Evolutionary conservation across 768 basidiomycete genomes (phyloP).

Genomic region (Paxillus rubicundulus): DNA sequence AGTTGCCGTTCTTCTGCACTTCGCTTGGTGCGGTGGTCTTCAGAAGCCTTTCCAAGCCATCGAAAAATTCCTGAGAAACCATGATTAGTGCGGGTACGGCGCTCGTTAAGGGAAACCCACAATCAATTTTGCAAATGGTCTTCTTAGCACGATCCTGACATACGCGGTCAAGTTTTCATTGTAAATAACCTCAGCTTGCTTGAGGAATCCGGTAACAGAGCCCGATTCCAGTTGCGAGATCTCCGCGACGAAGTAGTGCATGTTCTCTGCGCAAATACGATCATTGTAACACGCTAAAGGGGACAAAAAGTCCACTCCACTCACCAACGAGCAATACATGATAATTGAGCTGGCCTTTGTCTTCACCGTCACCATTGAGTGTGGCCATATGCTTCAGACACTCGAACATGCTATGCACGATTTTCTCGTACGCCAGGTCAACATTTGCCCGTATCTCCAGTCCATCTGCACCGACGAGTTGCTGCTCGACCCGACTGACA

Average conservation of each 20-base stretch:
- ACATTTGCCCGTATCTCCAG: slow-evolving; percentile 77
- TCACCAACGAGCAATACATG: slow-evolving; percentile 92
- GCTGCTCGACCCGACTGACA: slow-evolving; percentile 77
- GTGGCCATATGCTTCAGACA: slow-evolving; percentile 95
- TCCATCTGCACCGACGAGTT: slow-evolving; percentile 72
- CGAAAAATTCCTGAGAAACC: slow-evolving; percentile 80
- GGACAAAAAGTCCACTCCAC: slow-evolving; percentile 22
- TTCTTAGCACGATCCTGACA: slow-evolving; percentile 79
- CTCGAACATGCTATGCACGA: slow-evolving; percentile 90
- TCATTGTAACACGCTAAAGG: slow-evolving; percentile 1
- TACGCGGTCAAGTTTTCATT: slow-evolving; percentile 88
- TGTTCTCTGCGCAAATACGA: slow-evolving; percentile 67
- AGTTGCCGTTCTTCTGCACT: slow-evolving; percentile 69
- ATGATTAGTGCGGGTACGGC: slow-evolving; percentile 3
- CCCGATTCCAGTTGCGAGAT: slow-evolving; percentile 66
- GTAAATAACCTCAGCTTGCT: slow-evolving; percentile 78
- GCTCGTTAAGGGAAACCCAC: slow-evolving; percentile 43
- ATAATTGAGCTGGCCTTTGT: slow-evolving; percentile 95
- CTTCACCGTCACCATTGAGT: slow-evolving; percentile 88
- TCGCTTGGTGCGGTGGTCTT: slow-evolving; percentile 77
- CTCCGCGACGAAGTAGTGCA: slow-evolving; percentile 91
- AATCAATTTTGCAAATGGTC: slow-evolving; percentile 84
- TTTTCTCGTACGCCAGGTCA: slow-evolving; percentile 81
- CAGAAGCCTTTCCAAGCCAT: slow-evolving; percentile 84
- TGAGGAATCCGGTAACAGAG: slow-evolving; percentile 60